Evolutionary conservation across 2,329 filamentous ascomycete species (phyloP).

Genomic region (Colletotrichum horii): DNA sequence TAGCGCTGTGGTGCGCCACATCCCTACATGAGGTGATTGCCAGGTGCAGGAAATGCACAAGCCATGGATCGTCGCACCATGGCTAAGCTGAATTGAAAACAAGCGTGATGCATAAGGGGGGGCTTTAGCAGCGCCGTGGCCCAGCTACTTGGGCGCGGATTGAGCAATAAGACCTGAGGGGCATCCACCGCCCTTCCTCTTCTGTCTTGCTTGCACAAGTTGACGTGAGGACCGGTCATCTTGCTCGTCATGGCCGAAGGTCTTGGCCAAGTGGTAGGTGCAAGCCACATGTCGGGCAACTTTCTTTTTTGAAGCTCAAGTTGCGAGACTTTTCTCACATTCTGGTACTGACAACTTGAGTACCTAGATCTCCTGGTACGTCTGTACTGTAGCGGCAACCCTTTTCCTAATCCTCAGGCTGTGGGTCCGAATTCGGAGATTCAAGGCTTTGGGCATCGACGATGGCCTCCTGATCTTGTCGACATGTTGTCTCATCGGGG

Average conservation of each 20-base stretch:
- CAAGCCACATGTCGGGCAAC: neutral
- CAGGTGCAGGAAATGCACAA: neutral
- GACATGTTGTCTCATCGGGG: conserved; percentile 33
- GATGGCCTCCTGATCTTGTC: conserved; percentile 35
- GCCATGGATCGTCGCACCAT: neutral
- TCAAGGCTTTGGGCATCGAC: conserved; percentile 32
- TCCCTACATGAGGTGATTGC: neutral
- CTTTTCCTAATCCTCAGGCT: conserved; percentile 33
- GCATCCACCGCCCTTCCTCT: neutral
- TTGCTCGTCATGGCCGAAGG: conserved; percentile 8
- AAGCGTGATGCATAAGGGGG: neutral
- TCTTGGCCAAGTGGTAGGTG: conserved; percentile 12
- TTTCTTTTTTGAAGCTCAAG: neutral
- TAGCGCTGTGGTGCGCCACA: neutral
- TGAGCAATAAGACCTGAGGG: conserved; percentile 10
- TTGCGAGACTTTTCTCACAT: neutral
- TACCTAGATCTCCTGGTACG: conserved; percentile 24
- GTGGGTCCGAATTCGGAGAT: conserved; percentile 30
- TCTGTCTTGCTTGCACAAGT: neutral
- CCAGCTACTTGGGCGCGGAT: neutral
- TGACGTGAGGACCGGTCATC: neutral
- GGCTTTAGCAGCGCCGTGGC: neutral
- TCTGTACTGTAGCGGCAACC: conserved; percentile 23
- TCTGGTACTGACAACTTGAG: neutral
- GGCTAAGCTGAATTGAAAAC: neutral